These are phyloP conservation scores for Trapa bicornis DNA, from an alignment of 345 rosid genomes.

Conservation along the genomic window DNA sequence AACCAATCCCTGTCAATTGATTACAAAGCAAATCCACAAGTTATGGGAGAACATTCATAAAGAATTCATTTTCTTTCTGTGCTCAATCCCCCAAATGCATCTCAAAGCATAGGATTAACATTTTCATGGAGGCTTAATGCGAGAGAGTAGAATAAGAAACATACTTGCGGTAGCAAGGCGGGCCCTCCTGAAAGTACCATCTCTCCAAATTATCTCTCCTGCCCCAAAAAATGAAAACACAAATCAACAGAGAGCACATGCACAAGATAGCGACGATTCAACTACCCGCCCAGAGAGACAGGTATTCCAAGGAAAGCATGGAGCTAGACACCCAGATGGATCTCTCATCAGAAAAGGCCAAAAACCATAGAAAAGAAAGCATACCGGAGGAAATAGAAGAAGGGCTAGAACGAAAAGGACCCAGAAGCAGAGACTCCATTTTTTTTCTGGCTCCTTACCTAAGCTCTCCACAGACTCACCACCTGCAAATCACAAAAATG, in stretches of 20 bases:
- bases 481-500: too few species aligned
- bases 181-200: slow-evolving; percentile 15
- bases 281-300: background rate
- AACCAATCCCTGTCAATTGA: background rate
- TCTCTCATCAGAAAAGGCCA: background rate
- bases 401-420: slow-evolving; percentile 13
- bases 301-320: background rate
- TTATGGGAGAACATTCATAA: background rate
- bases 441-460: slow-evolving; percentile 8
- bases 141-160: background rate
- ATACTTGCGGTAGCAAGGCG: slow-evolving; percentile 8
- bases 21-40: background rate
- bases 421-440: slow-evolving; percentile 54
- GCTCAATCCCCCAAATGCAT: background rate
- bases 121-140: background rate
- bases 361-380: background rate
- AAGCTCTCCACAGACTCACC: background rate
- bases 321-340: background rate
- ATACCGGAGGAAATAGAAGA: slow-evolving; percentile 31
- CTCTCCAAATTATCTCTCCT: slow-evolving; percentile 26
- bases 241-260: slow-evolving; percentile 10
- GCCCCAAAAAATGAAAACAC: background rate
- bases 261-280: background rate
- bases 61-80: background rate
- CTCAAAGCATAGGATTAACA: background rate